Evolutionary conservation across 371 early-diverging fungal genomes (phyloP).

Genomic region (Dentiscutata heterogama): DNA sequence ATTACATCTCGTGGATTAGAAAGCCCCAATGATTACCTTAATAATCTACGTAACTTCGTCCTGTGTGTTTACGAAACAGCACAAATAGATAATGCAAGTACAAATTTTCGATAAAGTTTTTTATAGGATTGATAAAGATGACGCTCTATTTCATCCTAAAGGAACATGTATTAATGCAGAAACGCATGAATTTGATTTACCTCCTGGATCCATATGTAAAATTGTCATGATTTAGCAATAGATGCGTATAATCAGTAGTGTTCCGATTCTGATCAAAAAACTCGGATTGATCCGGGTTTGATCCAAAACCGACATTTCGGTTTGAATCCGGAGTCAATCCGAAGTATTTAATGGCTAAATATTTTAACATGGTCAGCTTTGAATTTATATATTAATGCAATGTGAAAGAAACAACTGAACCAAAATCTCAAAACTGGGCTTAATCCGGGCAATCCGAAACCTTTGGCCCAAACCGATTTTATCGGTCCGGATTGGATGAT

Average conservation of each 20-base stretch:
- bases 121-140: neutral
- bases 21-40: neutral
- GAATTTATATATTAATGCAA: no score
- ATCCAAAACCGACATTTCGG: no score
- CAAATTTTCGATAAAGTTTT: neutral
- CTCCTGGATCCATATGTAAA: neutral
- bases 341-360: no score
- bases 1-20: neutral
- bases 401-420: no score
- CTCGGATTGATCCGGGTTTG: no score
- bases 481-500: no score
- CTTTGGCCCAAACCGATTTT: no score
- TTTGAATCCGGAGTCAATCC: no score
- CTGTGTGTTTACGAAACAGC: neutral
- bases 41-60: neutral
- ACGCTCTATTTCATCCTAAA: neutral
- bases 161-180: neutral
- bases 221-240: neutral
- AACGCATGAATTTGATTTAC: neutral
- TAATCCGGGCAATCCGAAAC: no score
- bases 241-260: conserved; percentile 4
- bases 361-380: no score
- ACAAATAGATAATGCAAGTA: neutral
- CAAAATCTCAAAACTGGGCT: no score
- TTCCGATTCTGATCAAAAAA: no score